These are phyloP conservation scores for Paratinospora sagittata DNA, from an alignment of 164 flowering plant species.

Conservation along the genomic window DNA sequence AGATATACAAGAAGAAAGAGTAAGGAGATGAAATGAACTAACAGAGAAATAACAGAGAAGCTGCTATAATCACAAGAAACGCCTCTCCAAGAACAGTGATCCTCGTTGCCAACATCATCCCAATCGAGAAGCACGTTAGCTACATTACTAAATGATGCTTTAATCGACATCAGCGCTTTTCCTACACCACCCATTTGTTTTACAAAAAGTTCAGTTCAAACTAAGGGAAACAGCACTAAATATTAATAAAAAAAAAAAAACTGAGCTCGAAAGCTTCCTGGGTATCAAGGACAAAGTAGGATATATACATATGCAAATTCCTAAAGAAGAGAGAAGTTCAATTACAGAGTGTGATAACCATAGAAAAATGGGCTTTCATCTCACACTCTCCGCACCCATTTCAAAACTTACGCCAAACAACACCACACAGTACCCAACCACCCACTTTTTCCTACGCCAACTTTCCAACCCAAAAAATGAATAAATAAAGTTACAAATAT, in stretches of 20 bases:
- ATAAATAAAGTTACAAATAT: background rate
- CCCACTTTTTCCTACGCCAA: no score
- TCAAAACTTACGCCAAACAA: no score
- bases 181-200: slow-evolving; percentile 31
- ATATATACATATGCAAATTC: no score
- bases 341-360: background rate
- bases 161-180: slow-evolving; percentile 60
- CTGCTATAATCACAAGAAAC: slow-evolving; percentile 61
- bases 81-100: slow-evolving; percentile 89
- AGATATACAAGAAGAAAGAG: background rate
- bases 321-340: background rate
- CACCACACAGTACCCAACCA: no score
- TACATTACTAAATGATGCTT: slow-evolving; percentile 65
- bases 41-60: slow-evolving; percentile 67
- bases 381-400: no score
- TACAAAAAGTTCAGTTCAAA: background rate
- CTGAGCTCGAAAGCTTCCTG: background rate
- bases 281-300: background rate
- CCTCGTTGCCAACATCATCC: slow-evolving; percentile 49
- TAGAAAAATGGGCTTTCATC: background rate
- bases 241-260: background rate
- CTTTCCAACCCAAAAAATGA: background rate
- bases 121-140: slow-evolving; percentile 76
- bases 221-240: no score
- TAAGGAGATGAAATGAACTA: slow-evolving; percentile 15